phyloP scores from a whole-genome alignment of 164 flowering plant species.

The Litsea cubeba region DNA sequence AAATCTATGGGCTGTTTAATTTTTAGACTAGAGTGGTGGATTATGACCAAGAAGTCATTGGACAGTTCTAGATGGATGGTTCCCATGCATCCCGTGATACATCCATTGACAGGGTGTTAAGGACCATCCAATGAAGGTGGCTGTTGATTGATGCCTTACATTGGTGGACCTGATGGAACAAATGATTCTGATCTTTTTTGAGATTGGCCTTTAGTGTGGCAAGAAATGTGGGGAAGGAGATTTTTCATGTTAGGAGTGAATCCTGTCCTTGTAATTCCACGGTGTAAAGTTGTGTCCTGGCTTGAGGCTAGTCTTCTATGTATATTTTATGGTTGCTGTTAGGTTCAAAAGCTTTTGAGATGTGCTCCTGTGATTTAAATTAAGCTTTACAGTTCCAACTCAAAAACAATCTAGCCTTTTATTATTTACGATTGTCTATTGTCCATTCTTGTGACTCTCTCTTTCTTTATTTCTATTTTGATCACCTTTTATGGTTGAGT shows the following conservation, averaged over 20 bases:
- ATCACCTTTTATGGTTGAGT: not conserved
- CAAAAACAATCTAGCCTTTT: too few species aligned
- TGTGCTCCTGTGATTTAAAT: not conserved
- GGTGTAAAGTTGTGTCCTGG: not conserved
- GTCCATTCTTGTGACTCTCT: not conserved
- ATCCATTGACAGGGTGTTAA: not conserved
- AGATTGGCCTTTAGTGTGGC: not conserved
- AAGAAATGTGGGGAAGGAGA: not conserved
- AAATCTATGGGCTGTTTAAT: not conserved
- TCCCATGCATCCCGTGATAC: not conserved
- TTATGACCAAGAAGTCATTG: not conserved
- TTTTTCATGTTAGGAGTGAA: not conserved
- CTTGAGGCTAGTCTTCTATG: not conserved
- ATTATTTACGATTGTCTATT: not conserved
- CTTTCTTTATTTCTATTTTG: not conserved
- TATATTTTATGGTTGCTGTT: not conserved
- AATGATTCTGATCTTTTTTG: not conserved
- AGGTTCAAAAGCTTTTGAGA: not conserved
- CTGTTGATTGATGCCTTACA: not conserved
- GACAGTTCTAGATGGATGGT: too few species aligned
- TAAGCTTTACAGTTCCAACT: not conserved
- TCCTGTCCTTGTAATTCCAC: not conserved
- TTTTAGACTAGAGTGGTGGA: not conserved
- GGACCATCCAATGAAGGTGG: not conserved
- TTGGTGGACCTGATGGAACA: not conserved